Base-by-base conservation (phyloP, 768 basidiomycete genomes). In the Termitomyces sp. region DNA sequence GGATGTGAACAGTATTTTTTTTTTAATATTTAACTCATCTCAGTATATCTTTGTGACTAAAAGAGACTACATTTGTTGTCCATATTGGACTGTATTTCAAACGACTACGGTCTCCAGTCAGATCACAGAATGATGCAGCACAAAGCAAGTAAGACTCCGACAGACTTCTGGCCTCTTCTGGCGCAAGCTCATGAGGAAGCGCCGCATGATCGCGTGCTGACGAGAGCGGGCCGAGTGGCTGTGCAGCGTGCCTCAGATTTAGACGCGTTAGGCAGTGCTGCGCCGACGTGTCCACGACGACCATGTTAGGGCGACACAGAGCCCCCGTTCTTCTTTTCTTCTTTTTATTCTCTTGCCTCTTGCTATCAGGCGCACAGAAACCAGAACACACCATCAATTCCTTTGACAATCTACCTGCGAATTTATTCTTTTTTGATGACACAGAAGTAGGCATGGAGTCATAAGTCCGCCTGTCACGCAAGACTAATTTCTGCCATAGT, bases 351-450 rank as follows among this genome's bases (percentile, higher is more conserved):
- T 62, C 62, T 53, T 60, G 45, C 54, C 34, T 64, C 44, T 45
- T 61, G 39, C 33, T 60, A 33, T 59, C 45, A 2, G 16, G 50
- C 22, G 76, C 80, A 2, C 80, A 79, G 66, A 67, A 79, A 27
- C 86, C 86, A 64, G 68, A 79, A 58, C 74, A 80, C 61, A 60
- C 72, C 6, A 64, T 86, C 53, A 79, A 73, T 34, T 73, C 77
- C 56, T 91, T 96, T 71, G 66, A 82, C 48, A 89, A 90, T 69
- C 74, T 91, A 36, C 93, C 94, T 9, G 82, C 82, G 13, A 79
- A 82, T 64, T 68, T 96, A 53, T 91, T 89, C 76, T 98, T 94
- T 80, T 97, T 98, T 74, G 91, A 98, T 61, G 96, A 97, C 74
- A 88, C 92, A 7, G 72, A 87, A 32, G 95, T 95, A 64, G 64